These are phyloP conservation scores for Torulaspora globosa DNA, from an alignment of 1,139 yeast species.

Conservation along the genomic window DNA sequence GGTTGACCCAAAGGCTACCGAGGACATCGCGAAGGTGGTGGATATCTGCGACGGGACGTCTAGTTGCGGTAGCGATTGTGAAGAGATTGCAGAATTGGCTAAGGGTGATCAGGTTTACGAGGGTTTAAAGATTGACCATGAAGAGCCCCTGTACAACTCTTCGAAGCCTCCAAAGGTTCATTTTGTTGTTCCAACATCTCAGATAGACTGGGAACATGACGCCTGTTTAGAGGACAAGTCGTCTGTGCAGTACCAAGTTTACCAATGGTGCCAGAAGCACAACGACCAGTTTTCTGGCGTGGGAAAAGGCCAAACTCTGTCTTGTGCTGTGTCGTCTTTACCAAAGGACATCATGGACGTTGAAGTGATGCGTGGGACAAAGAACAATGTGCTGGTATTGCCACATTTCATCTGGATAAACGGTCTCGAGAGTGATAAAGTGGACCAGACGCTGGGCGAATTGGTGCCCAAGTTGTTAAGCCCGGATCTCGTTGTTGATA, in stretches of 20 bases:
- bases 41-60: slow-evolving; percentile 13
- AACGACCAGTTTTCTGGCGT: slow-evolving; percentile 24
- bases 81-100: slow-evolving; percentile 16
- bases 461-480: slow-evolving; percentile 46
- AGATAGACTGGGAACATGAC: slow-evolving; percentile 78
- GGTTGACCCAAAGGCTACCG: slow-evolving; percentile 7
- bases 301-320: slow-evolving; percentile 40
- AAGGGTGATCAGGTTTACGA: slow-evolving; percentile 25
- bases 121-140: slow-evolving; percentile 48
- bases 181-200: slow-evolving; percentile 75
- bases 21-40: slow-evolving; percentile 8
- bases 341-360: slow-evolving; percentile 44
- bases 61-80: slow-evolving; percentile 17
- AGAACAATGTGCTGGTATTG: slow-evolving; percentile 59
- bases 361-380: slow-evolving; percentile 42
- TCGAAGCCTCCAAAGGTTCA: slow-evolving; percentile 69
- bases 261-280: slow-evolving; percentile 44
- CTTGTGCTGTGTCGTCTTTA: slow-evolving; percentile 52
- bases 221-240: slow-evolving; percentile 52
- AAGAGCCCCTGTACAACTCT: slow-evolving; percentile 60
- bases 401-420: slow-evolving; percentile 78
- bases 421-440: slow-evolving; percentile 47
- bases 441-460: slow-evolving; percentile 44
- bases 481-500: slow-evolving; percentile 17
- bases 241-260: slow-evolving; percentile 50